These are phyloP conservation scores for Kokia cookei DNA, from an alignment of 441 rosid species.

Conservation along the genomic window DNA sequence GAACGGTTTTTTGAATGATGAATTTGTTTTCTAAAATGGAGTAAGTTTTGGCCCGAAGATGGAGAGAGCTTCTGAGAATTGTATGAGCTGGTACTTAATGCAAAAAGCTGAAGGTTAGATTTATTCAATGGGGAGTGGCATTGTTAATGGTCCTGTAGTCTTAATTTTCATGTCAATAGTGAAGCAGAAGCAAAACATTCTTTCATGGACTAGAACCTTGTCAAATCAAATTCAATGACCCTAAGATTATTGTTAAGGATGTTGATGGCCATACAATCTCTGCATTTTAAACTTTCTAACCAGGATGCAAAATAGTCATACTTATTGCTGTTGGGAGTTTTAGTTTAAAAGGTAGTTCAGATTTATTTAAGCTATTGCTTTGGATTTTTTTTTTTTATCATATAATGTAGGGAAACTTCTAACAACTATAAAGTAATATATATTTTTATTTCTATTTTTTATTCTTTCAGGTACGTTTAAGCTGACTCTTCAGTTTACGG, in stretches of 20 bases:
- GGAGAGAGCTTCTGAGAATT: not conserved
- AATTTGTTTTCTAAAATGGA: not conserved
- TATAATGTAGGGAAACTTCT: not conserved
- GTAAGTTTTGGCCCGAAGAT: not conserved
- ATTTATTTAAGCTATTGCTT: not conserved
- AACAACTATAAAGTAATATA: not conserved
- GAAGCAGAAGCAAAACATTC: not conserved
- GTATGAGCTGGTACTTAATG: not conserved
- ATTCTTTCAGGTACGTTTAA: conserved; percentile 56
- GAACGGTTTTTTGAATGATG: not conserved
- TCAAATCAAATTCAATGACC: not conserved
- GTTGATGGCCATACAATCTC: not conserved
- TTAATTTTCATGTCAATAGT: not conserved
- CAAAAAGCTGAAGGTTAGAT: not conserved
- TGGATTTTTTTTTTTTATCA: not conserved
- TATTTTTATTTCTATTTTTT: conserved; percentile 1
- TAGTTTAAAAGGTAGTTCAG: not conserved
- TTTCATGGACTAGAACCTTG: not conserved
- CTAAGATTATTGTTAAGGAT: not conserved
- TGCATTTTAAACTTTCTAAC: not conserved
- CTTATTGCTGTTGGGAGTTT: not conserved
- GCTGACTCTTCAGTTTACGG: conserved; percentile 56
- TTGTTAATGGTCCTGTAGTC: not conserved
- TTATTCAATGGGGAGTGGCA: not conserved
- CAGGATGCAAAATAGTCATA: not conserved